Evolutionary conservation across 169 alveolate species (phyloP).

Genomic region (Cryptosporidium canis): DNA sequence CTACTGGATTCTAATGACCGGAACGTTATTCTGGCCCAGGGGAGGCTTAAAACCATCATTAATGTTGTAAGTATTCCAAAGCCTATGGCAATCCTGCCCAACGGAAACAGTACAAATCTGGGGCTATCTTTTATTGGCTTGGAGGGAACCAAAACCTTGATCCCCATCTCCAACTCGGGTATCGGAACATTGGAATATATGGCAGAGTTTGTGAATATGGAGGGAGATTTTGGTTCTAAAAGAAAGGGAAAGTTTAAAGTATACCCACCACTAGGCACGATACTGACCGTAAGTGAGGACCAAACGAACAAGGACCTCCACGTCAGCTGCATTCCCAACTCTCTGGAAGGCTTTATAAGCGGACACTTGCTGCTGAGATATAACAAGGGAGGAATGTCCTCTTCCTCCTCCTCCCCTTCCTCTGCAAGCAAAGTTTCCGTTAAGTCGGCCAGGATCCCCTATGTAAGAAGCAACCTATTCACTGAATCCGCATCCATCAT

Average conservation of each 20-base stretch:
- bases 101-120: conserved; percentile 62
- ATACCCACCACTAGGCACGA: conserved; percentile 67
- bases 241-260: conserved; percentile 51
- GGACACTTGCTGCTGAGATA: conserved; percentile 46
- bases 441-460: conserved; percentile 35
- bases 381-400: conserved; percentile 17
- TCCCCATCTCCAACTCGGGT: conserved; percentile 53
- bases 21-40: conserved; percentile 18
- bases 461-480: conserved; percentile 24
- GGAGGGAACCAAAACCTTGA: conserved; percentile 25
- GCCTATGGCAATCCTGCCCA: conserved; percentile 54
- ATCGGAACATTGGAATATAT: conserved; percentile 64
- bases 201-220: conserved; percentile 56
- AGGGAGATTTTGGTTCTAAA: background rate
- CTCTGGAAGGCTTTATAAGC: conserved; percentile 55
- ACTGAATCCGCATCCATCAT: conserved; percentile 6
- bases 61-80: conserved; percentile 55
- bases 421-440: background rate
- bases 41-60: conserved; percentile 27
- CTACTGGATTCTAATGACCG: conserved; percentile 40
- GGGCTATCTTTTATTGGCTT: conserved; percentile 59
- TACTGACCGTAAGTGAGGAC: conserved; percentile 31
- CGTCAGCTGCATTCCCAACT: conserved; percentile 50
- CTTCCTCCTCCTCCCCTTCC: background rate
- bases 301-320: conserved; percentile 41